Conservation (phyloP, 495 filamentous ascomycete species). For the Neurospora sp. region DNA sequence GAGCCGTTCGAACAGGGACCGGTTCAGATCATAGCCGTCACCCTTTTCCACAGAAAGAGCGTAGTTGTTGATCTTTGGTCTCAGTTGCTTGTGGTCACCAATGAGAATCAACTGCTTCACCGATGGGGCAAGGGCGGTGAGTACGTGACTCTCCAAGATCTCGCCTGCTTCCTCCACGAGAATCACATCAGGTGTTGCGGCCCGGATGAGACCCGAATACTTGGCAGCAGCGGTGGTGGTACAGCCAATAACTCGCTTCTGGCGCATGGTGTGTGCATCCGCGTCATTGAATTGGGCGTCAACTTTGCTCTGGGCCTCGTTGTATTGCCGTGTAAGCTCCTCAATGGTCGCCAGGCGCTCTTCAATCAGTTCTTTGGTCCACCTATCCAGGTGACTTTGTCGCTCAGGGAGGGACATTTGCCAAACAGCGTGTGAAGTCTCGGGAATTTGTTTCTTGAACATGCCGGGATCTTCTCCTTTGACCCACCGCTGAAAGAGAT, state of each 20-base stretch:
- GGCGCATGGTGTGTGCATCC: slow-evolving; percentile 34
- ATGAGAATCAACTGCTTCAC: slow-evolving; percentile 65
- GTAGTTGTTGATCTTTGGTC: slow-evolving; percentile 61
- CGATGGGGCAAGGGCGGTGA: slow-evolving; percentile 48
- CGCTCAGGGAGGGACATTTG: slow-evolving; percentile 32
- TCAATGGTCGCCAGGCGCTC: slow-evolving; percentile 39
- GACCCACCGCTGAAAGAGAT: slow-evolving; percentile 51
- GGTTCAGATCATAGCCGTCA: slow-evolving; percentile 58
- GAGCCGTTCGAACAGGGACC: slow-evolving; percentile 63
- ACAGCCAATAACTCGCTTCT: slow-evolving; percentile 59
- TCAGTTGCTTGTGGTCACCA: slow-evolving; percentile 69
- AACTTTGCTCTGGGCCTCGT: slow-evolving; percentile 32
- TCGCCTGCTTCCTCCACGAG: slow-evolving; percentile 76
- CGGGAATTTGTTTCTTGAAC: slow-evolving; percentile 23
- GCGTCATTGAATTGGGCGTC: slow-evolving; percentile 34
- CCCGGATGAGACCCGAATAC: slow-evolving; percentile 42
- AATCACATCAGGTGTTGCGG: slow-evolving; percentile 43
- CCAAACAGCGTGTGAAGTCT: slow-evolving; percentile 40
- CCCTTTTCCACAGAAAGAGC: slow-evolving; percentile 56
- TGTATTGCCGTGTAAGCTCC: slow-evolving; percentile 28
- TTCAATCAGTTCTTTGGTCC: slow-evolving; percentile 39
- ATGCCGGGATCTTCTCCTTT: slow-evolving; percentile 37
- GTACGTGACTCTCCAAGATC: slow-evolving; percentile 60
- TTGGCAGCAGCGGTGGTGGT: slow-evolving; percentile 70
- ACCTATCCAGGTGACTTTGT: slow-evolving; percentile 25